phyloP scores from a whole-genome alignment of 2,329 filamentous ascomycete species.

The Cladosporium austrohemisphaericum region DNA sequence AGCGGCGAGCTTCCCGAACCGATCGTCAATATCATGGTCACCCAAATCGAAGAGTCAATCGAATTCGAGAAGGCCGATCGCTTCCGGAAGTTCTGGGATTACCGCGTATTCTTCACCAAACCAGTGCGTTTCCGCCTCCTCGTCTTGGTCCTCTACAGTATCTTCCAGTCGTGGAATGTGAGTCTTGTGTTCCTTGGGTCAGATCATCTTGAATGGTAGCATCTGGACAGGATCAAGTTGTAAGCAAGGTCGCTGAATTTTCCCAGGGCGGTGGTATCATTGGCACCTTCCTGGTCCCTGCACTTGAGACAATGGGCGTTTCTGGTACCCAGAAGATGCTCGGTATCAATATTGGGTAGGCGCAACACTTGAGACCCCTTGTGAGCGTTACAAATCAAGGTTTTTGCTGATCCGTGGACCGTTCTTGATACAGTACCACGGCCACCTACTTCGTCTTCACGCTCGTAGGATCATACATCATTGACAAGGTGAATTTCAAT shows the following conservation, averaged over 20 bases:
- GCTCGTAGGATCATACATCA: slow-evolving; percentile 40
- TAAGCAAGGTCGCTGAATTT: too few relatives aligned
- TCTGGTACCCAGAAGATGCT: slow-evolving; percentile 37
- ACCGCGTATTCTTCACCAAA: slow-evolving; percentile 46
- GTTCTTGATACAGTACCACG: too few relatives aligned
- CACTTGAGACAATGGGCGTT: slow-evolving; percentile 43
- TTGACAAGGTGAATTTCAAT: slow-evolving; percentile 42
- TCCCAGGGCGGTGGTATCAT: slow-evolving; percentile 48
- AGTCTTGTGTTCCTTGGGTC: too few relatives aligned
- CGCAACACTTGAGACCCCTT: too few relatives aligned
- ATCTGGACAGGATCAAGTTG: too few relatives aligned
- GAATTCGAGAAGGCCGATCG: slow-evolving; percentile 33
- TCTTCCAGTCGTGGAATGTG: slow-evolving; percentile 49
- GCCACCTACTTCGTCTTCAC: slow-evolving; percentile 48
- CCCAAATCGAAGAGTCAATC: slow-evolving; percentile 45
- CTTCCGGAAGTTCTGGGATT: slow-evolving; percentile 43
- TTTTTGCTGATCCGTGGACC: too few relatives aligned
- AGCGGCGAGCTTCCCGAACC: slow-evolving; percentile 39
- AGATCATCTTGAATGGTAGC: too few relatives aligned
- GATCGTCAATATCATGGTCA: slow-evolving; percentile 41
- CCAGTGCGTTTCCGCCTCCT: slow-evolving; percentile 43
- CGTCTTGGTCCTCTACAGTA: slow-evolving; percentile 44
- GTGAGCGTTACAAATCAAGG: too few relatives aligned
- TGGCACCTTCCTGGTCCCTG: slow-evolving; percentile 38
- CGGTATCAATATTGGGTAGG: slow-evolving; percentile 43